Conservation (phyloP, 2,329 filamentous ascomycete genomes). For the Coniochaeta ligniaria region DNA sequence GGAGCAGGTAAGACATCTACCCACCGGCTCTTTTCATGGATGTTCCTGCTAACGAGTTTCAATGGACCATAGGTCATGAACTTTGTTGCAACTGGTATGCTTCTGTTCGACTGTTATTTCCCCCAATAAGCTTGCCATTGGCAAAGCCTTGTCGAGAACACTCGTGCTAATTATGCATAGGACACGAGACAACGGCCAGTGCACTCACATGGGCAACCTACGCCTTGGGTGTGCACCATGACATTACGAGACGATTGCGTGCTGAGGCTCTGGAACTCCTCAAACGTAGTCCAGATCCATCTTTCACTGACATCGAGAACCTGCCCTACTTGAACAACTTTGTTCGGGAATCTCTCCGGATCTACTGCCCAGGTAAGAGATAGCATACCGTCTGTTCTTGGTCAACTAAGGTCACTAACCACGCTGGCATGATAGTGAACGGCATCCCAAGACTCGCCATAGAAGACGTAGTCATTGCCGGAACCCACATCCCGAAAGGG, state of each 20-base stretch:
- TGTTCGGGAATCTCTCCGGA: slow-evolving; percentile 23
- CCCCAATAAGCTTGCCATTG: too few species aligned
- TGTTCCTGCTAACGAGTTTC: slow-evolving; percentile 5
- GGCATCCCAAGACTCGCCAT: not conserved
- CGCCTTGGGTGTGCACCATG: slow-evolving; percentile 19
- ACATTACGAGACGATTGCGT: slow-evolving; percentile 23
- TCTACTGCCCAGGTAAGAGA: slow-evolving; percentile 21
- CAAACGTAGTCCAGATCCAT: slow-evolving; percentile 8
- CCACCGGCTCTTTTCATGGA: slow-evolving; percentile 4
- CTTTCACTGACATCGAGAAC: slow-evolving; percentile 18
- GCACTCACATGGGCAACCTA: slow-evolving; percentile 25
- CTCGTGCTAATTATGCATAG: not conserved
- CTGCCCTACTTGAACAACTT: slow-evolving; percentile 27
- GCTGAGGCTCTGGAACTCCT: slow-evolving; percentile 19
- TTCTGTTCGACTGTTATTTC: not conserved
- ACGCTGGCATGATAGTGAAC: not conserved
- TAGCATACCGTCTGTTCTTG: not conserved
- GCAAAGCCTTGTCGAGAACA: not conserved
- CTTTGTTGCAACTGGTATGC: slow-evolving; percentile 15
- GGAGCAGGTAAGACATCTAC: slow-evolving; percentile 12
- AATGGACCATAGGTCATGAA: slow-evolving; percentile 13
- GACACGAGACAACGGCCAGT: slow-evolving; percentile 25
- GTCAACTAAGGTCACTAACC: not conserved
- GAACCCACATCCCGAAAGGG: slow-evolving; percentile 15
- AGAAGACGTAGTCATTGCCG: slow-evolving; percentile 13